Conservation (phyloP, 129 eudicot genomes). For the Artemisia argyi region DNA sequence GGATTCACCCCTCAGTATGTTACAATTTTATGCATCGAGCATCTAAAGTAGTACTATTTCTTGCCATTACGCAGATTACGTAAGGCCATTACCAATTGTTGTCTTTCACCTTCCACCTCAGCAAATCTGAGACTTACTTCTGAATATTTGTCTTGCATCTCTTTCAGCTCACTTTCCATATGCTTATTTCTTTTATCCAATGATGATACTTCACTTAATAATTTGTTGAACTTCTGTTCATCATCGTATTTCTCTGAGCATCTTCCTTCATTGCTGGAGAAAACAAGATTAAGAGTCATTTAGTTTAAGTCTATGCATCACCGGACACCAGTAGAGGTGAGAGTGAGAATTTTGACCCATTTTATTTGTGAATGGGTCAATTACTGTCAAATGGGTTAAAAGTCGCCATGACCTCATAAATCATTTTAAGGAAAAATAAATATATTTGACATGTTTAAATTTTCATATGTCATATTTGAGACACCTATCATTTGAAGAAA, state of each 20-base stretch:
- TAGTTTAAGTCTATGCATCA: conserved; percentile 19
- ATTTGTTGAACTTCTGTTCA: conserved; percentile 28
- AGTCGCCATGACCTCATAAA: too few species aligned
- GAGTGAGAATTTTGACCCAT: too few species aligned
- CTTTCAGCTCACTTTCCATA: conserved; percentile 77
- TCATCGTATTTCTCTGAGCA: conserved; percentile 16
- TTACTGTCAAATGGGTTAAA: too few species aligned
- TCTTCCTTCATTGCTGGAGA: conserved; percentile 32
- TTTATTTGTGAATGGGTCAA: too few species aligned
- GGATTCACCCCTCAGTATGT: conserved; percentile 13
- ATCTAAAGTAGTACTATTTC: conserved; percentile 36
- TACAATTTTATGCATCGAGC: conserved; percentile 20
- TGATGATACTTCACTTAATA: conserved; percentile 54
- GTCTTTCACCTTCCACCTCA: conserved; percentile 97
- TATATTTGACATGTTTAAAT: too few species aligned
- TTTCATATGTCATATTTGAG: too few species aligned
- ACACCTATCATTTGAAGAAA: too few species aligned
- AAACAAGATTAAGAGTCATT: conserved; percentile 1
- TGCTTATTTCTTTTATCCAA: conserved; percentile 68
- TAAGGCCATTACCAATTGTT: conserved; percentile 81
- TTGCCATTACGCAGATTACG: conserved; percentile 76
- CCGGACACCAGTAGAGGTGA: neutral
- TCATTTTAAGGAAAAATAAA: too few species aligned
- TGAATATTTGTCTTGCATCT: conserved; percentile 90
- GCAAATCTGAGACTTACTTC: conserved; percentile 94